Base-by-base conservation (phyloP, 345 rosid species). In the Linum trigynum region DNA sequence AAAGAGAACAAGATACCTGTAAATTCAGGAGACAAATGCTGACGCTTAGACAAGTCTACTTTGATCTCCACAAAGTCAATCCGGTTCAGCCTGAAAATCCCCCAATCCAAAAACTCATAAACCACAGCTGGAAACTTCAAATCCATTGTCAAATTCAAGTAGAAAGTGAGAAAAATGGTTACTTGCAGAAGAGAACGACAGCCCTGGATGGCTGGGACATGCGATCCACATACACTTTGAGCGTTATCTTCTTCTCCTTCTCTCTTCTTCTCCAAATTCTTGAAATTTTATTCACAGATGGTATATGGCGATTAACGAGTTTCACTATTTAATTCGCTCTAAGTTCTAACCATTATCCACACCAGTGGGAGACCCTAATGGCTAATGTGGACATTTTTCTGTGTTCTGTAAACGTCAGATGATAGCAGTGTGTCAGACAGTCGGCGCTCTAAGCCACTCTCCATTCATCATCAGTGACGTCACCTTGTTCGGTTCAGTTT, bases 201-300 rank as follows among this genome's bases (percentile, higher is more conserved):
- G 91, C 98, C 1, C 98, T 86, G 64, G 87, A 73, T 7, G 98
- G 97, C 82, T 87, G 90, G 15, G 96, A 92, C 83, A 82, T 69
- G 5, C 90, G 86, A 69, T 92, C 89, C 1, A 67, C 84, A 43
- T 82, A 90, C 3, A 92, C 81, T 79, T 90, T 85, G 60, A 92
- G 84, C 86, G 59, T 75, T 95, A 84, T 62, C 63, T 55, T 23
- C 32, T 23, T 23, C 32, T 38, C 57, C 16, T 15, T 32, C 48
- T 65, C n/a, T 0, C 14, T 3, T 0, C 39, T 17, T 39, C 2
- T 23, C 32, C 32, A 23, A 23, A 23, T 23, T 23, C 32, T 23
- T 23, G 32, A 23, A 23, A 23, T 0, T 23, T 23, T 23, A 23
- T 23, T 23, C 32, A 23, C 32, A 23, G 32, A 23, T 23, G 32